Evolutionary conservation across 2,329 filamentous ascomycete genomes (phyloP).

Genomic region (Colletotrichum gloeosporioides): DNA sequence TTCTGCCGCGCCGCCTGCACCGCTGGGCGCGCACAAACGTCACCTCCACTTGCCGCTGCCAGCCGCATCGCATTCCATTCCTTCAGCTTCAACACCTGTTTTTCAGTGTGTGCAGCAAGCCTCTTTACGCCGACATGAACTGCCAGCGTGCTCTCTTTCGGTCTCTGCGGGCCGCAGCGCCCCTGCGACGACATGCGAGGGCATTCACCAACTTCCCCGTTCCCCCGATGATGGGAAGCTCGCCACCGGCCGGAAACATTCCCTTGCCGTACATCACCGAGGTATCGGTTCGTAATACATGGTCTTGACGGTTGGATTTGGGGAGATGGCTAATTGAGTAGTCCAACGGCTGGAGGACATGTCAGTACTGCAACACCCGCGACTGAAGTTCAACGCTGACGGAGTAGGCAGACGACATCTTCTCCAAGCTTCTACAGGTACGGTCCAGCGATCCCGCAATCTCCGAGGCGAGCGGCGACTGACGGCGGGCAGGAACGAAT

Average conservation of each 20-base stretch:
- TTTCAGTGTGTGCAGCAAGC: not conserved
- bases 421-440: conserved; percentile 80
- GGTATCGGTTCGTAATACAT: conserved; percentile 47
- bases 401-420: conserved; percentile 72
- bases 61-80: not conserved
- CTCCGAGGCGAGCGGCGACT: conserved; percentile 23
- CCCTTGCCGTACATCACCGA: conserved; percentile 67
- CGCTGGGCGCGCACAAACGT: not conserved
- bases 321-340: conserved; percentile 41
- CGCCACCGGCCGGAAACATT: conserved; percentile 42
- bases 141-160: conserved; percentile 36
- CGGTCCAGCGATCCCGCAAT: conserved; percentile 4
- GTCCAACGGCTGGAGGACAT: conserved; percentile 80
- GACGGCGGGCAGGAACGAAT: conserved; percentile 75
- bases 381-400: conserved; percentile 23
- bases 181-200: conserved; percentile 38
- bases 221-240: conserved; percentile 12
- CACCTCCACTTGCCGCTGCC: conserved; percentile 9
- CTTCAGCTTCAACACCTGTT: not conserved
- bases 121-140: conserved; percentile 34
- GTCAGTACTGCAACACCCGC: conserved; percentile 51
- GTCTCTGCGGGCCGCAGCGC: conserved; percentile 37
- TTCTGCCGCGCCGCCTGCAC: not conserved
- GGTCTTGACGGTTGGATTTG: not conserved
- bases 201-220: conserved; percentile 48